Evolutionary conservation across 371 early-diverging fungal genomes (phyloP), one percentile per base, ranked within the genome.

Genomic region (Choanephora cucurbitarum): DNA sequence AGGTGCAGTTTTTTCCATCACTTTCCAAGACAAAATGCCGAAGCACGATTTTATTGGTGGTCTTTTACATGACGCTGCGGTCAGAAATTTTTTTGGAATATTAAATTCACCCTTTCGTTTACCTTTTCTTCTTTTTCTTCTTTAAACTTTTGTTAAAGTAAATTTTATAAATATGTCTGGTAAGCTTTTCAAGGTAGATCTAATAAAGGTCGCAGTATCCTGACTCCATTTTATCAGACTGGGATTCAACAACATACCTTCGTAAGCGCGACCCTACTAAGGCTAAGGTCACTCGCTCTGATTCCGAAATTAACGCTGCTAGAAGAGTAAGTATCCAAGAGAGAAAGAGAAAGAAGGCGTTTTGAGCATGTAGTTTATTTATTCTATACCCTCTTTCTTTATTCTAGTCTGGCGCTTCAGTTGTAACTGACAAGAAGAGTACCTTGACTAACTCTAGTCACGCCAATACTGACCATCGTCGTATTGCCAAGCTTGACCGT

Each of bases 401-500:
- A 23, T 39, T 10, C 4, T 49, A 62, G 67, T 70, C 82, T 33
- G 93, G 93, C 39, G 88, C 80, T 41, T 73, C 79, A 33, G 76
- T 95, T 52, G 67, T 64, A 5, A 87, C 91, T 5, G 89, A 89
- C 55, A 86, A 85, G 65, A 89, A 89, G 42, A 37, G 47, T 37
- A 49, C 52, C 22, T 19, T 60, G 14, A 85, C 87, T 55, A 91
- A 88, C 60, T 82, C 83, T 43, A 78, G 82, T 46, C 90, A 92
- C 65, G 87, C 89, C 44, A 86, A 87, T 52, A 79, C 83, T 32
- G 86, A 90, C 55, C 86, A 88, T 68, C 84, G 84, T 55, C 84
- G 84, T 57, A 81, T 90, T 49, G 95, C 95, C 46, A 93, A 95
- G 68, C 61, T 95, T n/a, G 98, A 95, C 64, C 86, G 92, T 60